Evolutionary conservation across 176 grass and related monocot species (phyloP), one percentile per base, ranked within the genome.

Genomic region (Chloris gayana): DNA sequence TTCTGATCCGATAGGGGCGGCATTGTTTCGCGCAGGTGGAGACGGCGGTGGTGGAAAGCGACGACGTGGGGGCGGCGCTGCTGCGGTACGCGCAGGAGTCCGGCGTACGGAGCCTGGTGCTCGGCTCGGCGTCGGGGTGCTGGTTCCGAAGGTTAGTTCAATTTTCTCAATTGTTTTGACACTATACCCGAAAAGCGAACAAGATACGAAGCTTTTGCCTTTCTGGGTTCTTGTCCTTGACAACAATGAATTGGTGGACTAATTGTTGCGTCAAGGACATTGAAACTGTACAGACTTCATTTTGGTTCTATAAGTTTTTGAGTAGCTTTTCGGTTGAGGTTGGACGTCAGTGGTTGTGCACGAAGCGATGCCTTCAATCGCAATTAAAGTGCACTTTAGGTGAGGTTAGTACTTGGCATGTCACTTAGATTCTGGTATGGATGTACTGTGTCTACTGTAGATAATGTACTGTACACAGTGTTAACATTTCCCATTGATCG

Each of bases 41-140:
- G 42, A 80, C 90, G 69, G 73, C 81, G 72, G 81, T 95, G 70
- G n/a, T 98, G 83, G 95, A 98, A 79, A 84, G 92, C 61, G 66
- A 89, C 68, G 62, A 73, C 70, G 92, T 87, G 70, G 92, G 86
- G n/a, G 83, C 73, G 67, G 83, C 86, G 54, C 84, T 98, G 65
- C 37, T 86, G 73, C 84, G 79, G 42, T 95, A 91, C 74, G 83
- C 86, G 19, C 77, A 68, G 26, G 81, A 87, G 26, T 91, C 83
- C 41, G 81, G 90, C 83, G 86, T 77, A n/a, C 87, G 64, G 84
- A 93, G 76, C 85, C 82, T 98, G 62, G 92, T 98, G 34, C 64
- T 98, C 14, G 95, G 95, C 65, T 85, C 84, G 0, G 79, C 80
- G 33, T 88, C 89, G 58, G 58, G 86, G 64, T 35, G 65, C 70